Conservation (phyloP, 2,329 filamentous ascomycete species). For the Pseudocercospora musae region DNA sequence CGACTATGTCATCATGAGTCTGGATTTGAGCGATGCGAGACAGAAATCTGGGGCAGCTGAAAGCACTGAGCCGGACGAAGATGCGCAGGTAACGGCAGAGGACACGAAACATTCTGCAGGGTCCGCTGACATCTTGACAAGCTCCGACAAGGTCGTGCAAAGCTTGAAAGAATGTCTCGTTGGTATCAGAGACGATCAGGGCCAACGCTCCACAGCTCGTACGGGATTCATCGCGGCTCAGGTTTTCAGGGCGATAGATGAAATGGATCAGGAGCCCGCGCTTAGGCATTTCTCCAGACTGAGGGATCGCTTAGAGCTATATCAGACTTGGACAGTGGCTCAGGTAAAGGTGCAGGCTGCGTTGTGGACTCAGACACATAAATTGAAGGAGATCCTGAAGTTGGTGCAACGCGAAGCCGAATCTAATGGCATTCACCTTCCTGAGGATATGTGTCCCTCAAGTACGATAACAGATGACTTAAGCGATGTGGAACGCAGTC, state of each 20-base stretch:
- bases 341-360: neutral
- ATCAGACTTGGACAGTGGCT: neutral
- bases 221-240: too few species aligned
- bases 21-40: slow-evolving; percentile 26
- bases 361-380: neutral
- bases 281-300: neutral
- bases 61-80: neutral
- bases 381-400: neutral
- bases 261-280: neutral
- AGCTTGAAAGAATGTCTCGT: neutral
- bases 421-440: neutral
- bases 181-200: neutral
- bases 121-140: neutral
- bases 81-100: neutral
- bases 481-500: neutral
- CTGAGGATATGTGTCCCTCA: neutral
- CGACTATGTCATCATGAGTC: slow-evolving; percentile 55
- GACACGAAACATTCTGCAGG: neutral
- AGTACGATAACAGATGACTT: neutral
- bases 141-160: neutral
- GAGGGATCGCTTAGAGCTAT: neutral
- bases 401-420: neutral
- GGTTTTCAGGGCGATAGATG: neutral
- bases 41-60: neutral
- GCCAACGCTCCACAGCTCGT: too few species aligned